phyloP scores from a whole-genome alignment of 768 basidiomycete genomes.

The Symmetrospora coprosmae region DNA sequence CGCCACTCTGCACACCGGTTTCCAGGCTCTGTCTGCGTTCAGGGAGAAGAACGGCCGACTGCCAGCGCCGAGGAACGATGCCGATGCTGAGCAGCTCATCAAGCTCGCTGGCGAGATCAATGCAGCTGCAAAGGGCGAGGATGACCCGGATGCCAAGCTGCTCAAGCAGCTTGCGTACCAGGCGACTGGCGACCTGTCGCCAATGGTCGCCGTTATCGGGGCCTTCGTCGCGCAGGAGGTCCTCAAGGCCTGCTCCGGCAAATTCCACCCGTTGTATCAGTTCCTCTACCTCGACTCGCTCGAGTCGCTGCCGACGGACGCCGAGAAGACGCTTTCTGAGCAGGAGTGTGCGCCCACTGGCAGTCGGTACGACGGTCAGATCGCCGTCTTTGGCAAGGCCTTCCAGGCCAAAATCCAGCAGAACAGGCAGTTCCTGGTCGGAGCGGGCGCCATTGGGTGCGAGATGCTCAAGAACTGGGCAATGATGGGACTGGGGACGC shows the following conservation, averaged over 20 bases:
- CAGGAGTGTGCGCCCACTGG: slow-evolving; percentile 66
- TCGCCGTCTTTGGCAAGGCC: slow-evolving; percentile 81
- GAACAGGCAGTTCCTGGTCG: slow-evolving; percentile 88
- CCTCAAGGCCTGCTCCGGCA: slow-evolving; percentile 88
- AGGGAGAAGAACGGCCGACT: slow-evolving; percentile 49
- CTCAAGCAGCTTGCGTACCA: slow-evolving; percentile 77
- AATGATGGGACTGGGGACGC: slow-evolving; percentile 86
- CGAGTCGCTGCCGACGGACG: slow-evolving; percentile 63
- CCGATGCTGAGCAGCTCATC: slow-evolving; percentile 62
- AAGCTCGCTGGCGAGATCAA: slow-evolving; percentile 58
- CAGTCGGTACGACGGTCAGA: slow-evolving; percentile 81
- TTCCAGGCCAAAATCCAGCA: slow-evolving; percentile 87
- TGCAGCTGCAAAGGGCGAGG: slow-evolving; percentile 44
- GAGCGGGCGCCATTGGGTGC: slow-evolving; percentile 97
- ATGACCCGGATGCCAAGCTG: slow-evolving; percentile 57
- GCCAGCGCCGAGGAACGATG: slow-evolving; percentile 65
- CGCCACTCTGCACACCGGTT: slow-evolving; percentile 74
- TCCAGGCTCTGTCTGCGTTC: slow-evolving; percentile 82
- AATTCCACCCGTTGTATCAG: slow-evolving; percentile 93
- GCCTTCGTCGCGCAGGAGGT: slow-evolving; percentile 97
- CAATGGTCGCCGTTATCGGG: slow-evolving; percentile 81
- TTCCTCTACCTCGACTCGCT: slow-evolving; percentile 94
- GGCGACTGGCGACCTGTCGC: slow-evolving; percentile 75
- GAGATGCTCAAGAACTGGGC: slow-evolving; percentile 99
- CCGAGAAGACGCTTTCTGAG: slow-evolving; percentile 43